Evolutionary conservation across 208 protist genomes (phyloP).

Genomic region (Angomonas desouzai): DNA sequence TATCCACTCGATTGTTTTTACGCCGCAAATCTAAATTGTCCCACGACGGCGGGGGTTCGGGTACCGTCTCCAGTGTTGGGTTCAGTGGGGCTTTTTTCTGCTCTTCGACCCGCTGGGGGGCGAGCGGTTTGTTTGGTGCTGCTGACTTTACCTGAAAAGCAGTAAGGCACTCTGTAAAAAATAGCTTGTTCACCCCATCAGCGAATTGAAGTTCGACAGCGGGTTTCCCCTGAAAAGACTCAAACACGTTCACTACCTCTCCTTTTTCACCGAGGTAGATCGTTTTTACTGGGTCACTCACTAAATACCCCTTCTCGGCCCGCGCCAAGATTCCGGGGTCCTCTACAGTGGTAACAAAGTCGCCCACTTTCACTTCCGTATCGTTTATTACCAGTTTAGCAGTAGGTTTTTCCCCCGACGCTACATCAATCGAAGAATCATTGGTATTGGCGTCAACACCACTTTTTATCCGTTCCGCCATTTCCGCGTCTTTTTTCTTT

Average conservation of each 20-base stretch:
- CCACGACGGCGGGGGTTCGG: constrained; percentile 1
- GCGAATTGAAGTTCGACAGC: constrained; percentile 83
- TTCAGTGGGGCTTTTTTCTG: background rate
- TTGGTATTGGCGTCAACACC: constrained; percentile 32
- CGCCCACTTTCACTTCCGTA: constrained; percentile 37
- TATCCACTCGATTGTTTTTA: too few relatives aligned
- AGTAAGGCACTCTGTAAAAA: constrained; percentile 72
- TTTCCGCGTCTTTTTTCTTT: constrained; percentile 51
- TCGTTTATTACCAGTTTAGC: constrained; percentile 25
- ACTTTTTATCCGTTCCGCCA: constrained; percentile 55
- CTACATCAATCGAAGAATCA: constrained; percentile 43
- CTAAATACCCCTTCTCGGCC: constrained; percentile 55
- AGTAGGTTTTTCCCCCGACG: constrained; percentile 11
- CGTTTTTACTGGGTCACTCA: constrained; percentile 64
- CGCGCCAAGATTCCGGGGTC: constrained; percentile 32
- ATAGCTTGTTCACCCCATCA: constrained; percentile 70
- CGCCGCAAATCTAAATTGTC: background rate
- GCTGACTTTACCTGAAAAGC: background rate
- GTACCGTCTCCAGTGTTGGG: background rate
- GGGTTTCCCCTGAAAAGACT: constrained; percentile 66
- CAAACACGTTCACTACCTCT: constrained; percentile 52
- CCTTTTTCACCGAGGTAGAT: constrained; percentile 80
- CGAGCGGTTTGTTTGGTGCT: background rate
- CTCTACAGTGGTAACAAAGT: constrained; percentile 53
- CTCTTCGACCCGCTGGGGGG: background rate